Evolutionary conservation across 208 protist species (phyloP).

Genomic region (Naegleria gruberi): DNA sequence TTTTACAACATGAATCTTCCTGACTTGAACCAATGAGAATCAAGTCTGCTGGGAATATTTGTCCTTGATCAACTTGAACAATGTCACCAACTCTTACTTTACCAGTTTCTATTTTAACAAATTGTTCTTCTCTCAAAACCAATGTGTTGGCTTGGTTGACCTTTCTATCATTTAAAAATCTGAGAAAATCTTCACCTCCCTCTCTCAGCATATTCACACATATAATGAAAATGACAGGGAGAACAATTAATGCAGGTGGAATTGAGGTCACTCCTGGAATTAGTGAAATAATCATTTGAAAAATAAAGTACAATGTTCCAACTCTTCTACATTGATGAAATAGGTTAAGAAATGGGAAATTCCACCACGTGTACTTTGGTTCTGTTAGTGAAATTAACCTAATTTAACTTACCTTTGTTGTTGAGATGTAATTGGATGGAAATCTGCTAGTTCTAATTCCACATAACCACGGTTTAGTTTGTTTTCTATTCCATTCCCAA

Average conservation of each 20-base stretch:
- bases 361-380: not conserved
- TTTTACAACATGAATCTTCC: conserved; percentile 9
- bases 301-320: not conserved
- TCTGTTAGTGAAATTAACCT: no score
- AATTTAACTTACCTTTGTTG: not conserved
- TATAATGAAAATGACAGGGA: not conserved
- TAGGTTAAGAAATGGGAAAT: not conserved
- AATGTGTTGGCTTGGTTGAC: not conserved
- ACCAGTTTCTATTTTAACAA: conserved; percentile 9
- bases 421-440: not conserved
- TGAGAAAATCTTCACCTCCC: not conserved
- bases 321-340: not conserved
- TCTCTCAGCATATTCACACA: not conserved
- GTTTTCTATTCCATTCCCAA: not conserved
- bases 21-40: conserved; percentile 28
- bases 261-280: not conserved
- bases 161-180: not conserved
- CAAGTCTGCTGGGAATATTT: conserved; percentile 34
- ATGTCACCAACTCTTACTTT: conserved; percentile 35
- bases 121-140: not conserved
- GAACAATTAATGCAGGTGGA: not conserved
- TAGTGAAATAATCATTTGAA: not conserved
- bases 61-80: conserved; percentile 24
- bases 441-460: not conserved
- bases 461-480: not conserved